Percentiles rank a stretch among this genome's conserved stretches.
These are phyloP conservation scores for Neonectria magnoliae DNA, from an alignment of 2,329 filamentous ascomycete genomes.

Conservation along the genomic window DNA sequence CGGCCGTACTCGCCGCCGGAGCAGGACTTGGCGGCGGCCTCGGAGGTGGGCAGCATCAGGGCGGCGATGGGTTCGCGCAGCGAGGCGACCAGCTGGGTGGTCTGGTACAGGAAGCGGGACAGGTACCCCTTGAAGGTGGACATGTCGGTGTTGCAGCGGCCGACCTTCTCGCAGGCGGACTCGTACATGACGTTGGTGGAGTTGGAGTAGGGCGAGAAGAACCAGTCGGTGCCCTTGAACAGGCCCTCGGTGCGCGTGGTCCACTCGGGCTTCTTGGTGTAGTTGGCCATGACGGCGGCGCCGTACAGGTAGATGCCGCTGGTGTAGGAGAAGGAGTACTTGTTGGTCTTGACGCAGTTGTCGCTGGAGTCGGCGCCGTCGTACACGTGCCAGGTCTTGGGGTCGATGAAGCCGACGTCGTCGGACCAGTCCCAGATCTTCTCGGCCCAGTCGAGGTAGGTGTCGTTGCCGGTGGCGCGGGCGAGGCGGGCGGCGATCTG, in stretches of 20 bases:
- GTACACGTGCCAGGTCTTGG: conserved; percentile 61
- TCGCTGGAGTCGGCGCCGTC: conserved; percentile 68
- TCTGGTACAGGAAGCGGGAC: conserved; percentile 70
- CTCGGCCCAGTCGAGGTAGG: conserved; percentile 73
- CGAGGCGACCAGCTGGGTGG: conserved; percentile 65
- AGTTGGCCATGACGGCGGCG: conserved; percentile 70
- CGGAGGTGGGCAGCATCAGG: conserved; percentile 61
- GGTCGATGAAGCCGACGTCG: conserved; percentile 65
- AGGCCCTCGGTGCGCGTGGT: conserved; percentile 61
- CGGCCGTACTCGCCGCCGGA: conserved; percentile 62
- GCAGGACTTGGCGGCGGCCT: conserved; percentile 66
- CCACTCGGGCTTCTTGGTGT: conserved; percentile 65
- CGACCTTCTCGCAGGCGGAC: conserved; percentile 68
- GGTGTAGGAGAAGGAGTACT: conserved; percentile 71
- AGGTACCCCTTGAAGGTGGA: conserved; percentile 75
- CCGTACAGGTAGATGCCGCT: conserved; percentile 74
- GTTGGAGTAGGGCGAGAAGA: conserved; percentile 63
- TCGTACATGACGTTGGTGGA: conserved; percentile 72
- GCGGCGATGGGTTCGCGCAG: conserved; percentile 58
- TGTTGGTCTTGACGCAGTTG: conserved; percentile 64
- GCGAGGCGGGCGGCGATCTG: conserved; percentile 81
- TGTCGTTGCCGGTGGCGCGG: conserved; percentile 73
- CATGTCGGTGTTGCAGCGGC: conserved; percentile 70
- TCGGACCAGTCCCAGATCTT: conserved; percentile 74
- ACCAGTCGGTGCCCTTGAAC: conserved; percentile 61